Base-by-base conservation (phyloP, 1,139 yeast genomes). In the Candida frijolesensis region DNA sequence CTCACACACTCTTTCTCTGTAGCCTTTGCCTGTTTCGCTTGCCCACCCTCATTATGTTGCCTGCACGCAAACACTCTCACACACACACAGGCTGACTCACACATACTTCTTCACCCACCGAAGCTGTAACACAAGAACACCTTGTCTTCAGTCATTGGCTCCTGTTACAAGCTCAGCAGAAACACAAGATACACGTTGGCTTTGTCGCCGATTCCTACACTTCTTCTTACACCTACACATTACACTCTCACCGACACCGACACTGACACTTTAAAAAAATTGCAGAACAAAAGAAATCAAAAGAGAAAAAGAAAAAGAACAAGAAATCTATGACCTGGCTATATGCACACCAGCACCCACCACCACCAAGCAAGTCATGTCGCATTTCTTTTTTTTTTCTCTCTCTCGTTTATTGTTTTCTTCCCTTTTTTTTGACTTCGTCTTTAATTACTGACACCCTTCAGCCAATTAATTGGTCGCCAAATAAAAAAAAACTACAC, bases 391-490 rank as follows among this genome's bases (percentile, higher is more conserved):
- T 34, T 34, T 9, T 34, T 34, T 32, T 12, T 32, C 11, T 22
- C 7, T 22, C 7, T 22, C 7, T 22, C n/a, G 22, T 4, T 19
- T 4, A 19, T 19, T 19, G 22, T 4, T 37, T 4, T 37, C 7
- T 37, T 11, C 2, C 7, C 7, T 25, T 38, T 22, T 38, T 38
- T 38, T 38, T 38, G 42, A 38, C 42, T 38, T 38, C 42, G n/a
- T 34, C 7, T 14, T 5, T 16, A 5, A n/a, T 8, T n/a, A 5
- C 37, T 12, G 16, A 19, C 41, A 12, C 29, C 12, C 29, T 18
- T 14, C 42, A 38, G 15, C 42, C 27, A 37, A 37, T 38, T 22
- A 38, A 38, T 38, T 38, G 42, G 42, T 38, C 42, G 42, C 42
- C 42, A 19, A 18, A 22, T 22, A 14, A 34, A n/a, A 34, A 34